Base-by-base conservation (phyloP, 1,284 basidiomycete genomes). In the Fomitopsis schrenkii region DNA sequence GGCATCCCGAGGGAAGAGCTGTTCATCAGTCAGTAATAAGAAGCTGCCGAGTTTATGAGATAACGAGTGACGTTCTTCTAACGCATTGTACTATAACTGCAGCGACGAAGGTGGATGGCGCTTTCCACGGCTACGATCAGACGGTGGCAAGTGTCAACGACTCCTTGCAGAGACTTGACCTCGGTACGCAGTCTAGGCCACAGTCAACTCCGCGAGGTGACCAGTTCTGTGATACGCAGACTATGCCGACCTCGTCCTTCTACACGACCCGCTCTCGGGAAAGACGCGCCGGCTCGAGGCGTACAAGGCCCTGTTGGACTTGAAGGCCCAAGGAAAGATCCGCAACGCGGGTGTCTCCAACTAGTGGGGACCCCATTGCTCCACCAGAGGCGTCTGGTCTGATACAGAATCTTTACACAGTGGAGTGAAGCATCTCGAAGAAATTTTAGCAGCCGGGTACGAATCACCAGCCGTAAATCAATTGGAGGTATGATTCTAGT, bases 401-500 rank as follows among this genome's bases (percentile, higher is more conserved):
- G 80, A 67, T 69, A 19, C n/a, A 15, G 19, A 6, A 40, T 3
- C 1, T 38, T 10, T 1, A 4, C 41, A 8, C 36, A 70, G 69
- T 28, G 63, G 61, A 33, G 75, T 91, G 38, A 82, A 86, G 57
- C 94, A 96, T 70, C 79, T 97, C 6, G 82, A 92, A 69, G 88
- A 93, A 70, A 86, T 96, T 40, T 79, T 78, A 56, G 74, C 74
- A 0, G 85, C 85, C 0, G 86, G 87, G 6, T 75, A 81, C 48
- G 81, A 84, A 66, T 73, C 80, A 67, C 93, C 94, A 0, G 78
- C 86, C 0, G 86, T 95, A 54, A 94, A 95, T 74, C 93, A 96
- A 71, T 84, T 95, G 58, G 90, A 95, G 79, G 88, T 84, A 66
- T 33, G 60, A 38, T 30, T 12, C 17, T 33, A 19, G n/a, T 48